phyloP scores from a whole-genome alignment of 495 filamentous ascomycete species.

The Lineolata rhizophorae region DNA sequence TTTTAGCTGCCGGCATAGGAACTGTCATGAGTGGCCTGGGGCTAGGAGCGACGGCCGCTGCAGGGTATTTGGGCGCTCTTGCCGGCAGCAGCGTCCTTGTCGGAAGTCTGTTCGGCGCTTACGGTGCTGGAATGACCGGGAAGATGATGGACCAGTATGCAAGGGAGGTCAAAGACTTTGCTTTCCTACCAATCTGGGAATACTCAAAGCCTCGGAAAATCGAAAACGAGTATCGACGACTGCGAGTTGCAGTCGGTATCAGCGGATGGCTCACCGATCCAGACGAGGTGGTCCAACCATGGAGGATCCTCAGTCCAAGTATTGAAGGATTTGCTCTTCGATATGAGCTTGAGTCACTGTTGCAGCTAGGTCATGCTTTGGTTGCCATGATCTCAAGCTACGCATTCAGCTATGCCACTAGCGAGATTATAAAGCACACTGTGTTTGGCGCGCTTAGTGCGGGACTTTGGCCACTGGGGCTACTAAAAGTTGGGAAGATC shows the following conservation, averaged over 20 bases:
- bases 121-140: conserved; percentile 64
- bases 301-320: conserved; percentile 45
- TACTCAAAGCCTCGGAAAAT: conserved; percentile 20
- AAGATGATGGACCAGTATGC: conserved; percentile 77
- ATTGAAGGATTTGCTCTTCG: conserved; percentile 66
- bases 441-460: conserved; percentile 51
- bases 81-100: conserved; percentile 58
- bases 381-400: conserved; percentile 50
- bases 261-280: conserved; percentile 59
- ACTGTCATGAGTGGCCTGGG: conserved; percentile 63
- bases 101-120: conserved; percentile 73
- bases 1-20: conserved; percentile 66
- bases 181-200: conserved; percentile 57
- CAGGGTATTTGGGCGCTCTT: conserved; percentile 55
- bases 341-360: conserved; percentile 60
- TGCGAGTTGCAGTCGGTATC: conserved; percentile 66
- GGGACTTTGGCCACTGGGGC: conserved; percentile 50
- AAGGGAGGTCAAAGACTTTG: conserved; percentile 73
- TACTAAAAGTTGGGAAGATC: conserved; percentile 59
- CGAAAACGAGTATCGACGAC: conserved; percentile 34
- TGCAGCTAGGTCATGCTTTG: conserved; percentile 56
- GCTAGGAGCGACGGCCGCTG: conserved; percentile 55
- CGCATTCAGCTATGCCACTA: conserved; percentile 56
- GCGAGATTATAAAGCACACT: conserved; percentile 54
- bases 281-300: conserved; percentile 48